Base-by-base conservation (phyloP, 1,284 basidiomycete species). In the Ceratobasidium sp. region DNA sequence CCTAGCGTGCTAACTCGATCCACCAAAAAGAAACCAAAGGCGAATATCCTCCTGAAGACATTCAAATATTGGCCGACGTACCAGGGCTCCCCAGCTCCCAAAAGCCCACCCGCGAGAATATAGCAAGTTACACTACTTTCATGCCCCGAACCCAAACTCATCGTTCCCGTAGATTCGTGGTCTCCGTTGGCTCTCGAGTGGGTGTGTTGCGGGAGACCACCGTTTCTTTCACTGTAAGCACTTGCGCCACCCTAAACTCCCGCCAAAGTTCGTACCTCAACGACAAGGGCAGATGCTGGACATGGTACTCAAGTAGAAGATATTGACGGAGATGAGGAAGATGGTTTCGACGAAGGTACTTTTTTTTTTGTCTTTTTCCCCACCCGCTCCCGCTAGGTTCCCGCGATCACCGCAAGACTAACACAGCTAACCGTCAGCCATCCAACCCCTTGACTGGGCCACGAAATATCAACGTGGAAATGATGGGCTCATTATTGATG, bases 381-480 rank as follows among this genome's bases (percentile, higher is more conserved):
- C 36, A 41, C 11, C 36, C 36, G 11, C 36, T 41, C 11, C n/a
- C 6, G 11, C 36, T 41, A 4, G 36, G 24, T 41, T 47, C 19
- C 41, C 24, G 15, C 36, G 36, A 41, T 5, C 36, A 41, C 4
- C 36, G 36, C 36, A 41, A 41, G 19, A 15, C 29, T 53, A 53
- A 63, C n/a, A 19, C 29, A 22, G 19, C 15, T 7, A 14, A 31
- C 27, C 14, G 27, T 2, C 17, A 73, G 71, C 71, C 19, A 73
- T 73, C n/a, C 71, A 73, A 44, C 71, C 71, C 3, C 22, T 50
- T 29, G 71, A 73, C 59, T 73, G 71, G 71, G 57, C 71, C 48
- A 73, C 71, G 5, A 44, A 53, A 54, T 73, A 73, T n/a, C 59
- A 53, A 33, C 59, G 33, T n/a, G 50, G 48, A 15, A 59, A 53